A percentile compares a stretch with the other conserved stretches of the same genome.
These are phyloP conservation scores for Tolypocladium tundrense DNA, from an alignment of 2,329 filamentous ascomycete genomes.

Conservation along the genomic window DNA sequence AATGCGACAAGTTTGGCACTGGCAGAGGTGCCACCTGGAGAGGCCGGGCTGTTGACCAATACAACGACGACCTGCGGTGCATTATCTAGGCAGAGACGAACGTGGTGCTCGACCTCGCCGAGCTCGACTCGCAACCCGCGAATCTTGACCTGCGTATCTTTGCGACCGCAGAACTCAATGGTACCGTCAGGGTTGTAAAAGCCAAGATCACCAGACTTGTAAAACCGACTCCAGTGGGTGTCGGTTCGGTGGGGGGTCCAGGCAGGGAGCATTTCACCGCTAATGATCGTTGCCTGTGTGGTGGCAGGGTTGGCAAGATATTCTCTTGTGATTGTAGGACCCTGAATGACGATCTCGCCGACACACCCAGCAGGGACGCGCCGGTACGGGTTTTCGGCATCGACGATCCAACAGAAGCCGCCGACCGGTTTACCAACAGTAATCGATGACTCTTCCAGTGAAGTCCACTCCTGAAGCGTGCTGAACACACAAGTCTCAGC, in stretches of 20 bases:
- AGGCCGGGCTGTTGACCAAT: neutral
- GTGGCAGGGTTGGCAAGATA: constrained; percentile 1
- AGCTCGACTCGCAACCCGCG: constrained; percentile 10
- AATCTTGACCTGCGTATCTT: constrained; percentile 9
- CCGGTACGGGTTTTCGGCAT: neutral
- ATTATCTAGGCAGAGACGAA: neutral
- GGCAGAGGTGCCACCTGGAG: neutral
- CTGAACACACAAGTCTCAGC: constrained; percentile 1
- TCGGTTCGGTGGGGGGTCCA: neutral
- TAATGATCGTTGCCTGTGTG: neutral
- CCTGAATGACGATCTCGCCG: constrained; percentile 7
- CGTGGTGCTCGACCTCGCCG: constrained; percentile 8
- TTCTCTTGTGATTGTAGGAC: constrained; percentile 4
- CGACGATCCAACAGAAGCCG: constrained; percentile 3
- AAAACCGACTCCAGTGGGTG: constrained; percentile 3
- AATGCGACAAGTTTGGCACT: neutral
- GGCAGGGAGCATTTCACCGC: neutral
- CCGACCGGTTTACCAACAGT: constrained; percentile 3
- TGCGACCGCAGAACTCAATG: constrained; percentile 6
- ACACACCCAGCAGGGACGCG: constrained; percentile 5
- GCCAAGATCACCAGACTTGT: constrained; percentile 3
- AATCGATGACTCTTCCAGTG: neutral
- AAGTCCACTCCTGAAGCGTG: constrained; percentile 1
- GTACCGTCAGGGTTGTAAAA: constrained; percentile 6
- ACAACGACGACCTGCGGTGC: neutral